These are phyloP conservation scores for Colletotrichum karsti DNA, from an alignment of 2,329 filamentous ascomycete genomes.

Conservation along the genomic window DNA sequence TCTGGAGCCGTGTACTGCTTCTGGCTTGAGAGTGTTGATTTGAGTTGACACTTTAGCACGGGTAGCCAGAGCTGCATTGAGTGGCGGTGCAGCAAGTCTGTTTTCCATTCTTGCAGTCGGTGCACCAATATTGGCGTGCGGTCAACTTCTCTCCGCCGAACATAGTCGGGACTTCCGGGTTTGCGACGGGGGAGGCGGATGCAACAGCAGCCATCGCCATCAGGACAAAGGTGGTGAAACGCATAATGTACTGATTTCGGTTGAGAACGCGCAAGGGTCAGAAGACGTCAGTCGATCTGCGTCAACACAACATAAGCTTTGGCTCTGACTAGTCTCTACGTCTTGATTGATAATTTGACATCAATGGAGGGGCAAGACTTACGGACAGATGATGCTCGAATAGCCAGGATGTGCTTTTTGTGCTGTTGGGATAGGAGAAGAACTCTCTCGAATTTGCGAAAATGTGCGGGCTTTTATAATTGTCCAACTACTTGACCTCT, in stretches of 20 bases:
- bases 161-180: neutral
- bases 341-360: too few relatives aligned
- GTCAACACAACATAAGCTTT: neutral
- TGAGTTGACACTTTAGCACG: neutral
- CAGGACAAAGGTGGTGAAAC: neutral
- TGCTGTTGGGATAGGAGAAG: too few relatives aligned
- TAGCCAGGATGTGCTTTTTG: too few relatives aligned
- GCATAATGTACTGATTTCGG: neutral
- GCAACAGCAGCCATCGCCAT: neutral
- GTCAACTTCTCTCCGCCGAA: neutral
- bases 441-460: too few relatives aligned
- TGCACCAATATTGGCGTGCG: neutral
- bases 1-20: neutral
- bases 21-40: neutral
- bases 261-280: neutral
- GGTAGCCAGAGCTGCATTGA: neutral
- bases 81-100: neutral
- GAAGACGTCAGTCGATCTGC: too few relatives aligned
- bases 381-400: too few relatives aligned
- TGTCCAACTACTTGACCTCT: neutral
- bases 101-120: neutral
- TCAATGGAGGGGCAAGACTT: too few relatives aligned
- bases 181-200: neutral
- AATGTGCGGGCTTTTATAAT: too few relatives aligned
- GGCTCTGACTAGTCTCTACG: too few relatives aligned